Conservation (phyloP, 441 rosid species). For the Sinapis alba region DNA sequence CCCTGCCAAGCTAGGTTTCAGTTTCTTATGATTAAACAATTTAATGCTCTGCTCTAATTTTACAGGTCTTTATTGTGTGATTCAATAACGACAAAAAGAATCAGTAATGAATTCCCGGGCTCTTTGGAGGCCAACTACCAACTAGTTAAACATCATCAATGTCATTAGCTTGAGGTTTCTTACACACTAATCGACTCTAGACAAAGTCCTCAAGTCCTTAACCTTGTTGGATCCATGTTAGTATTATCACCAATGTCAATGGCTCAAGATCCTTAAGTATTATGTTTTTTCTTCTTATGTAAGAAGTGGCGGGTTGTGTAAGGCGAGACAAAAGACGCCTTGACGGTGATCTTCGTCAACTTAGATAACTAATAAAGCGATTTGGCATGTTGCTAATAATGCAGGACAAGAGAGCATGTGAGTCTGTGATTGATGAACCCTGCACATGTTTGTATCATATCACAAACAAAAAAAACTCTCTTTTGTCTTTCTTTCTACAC, state of each 20-base stretch:
- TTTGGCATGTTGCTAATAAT: slow-evolving; percentile 41
- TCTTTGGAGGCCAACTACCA: slow-evolving; percentile 27
- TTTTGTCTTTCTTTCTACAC: slow-evolving; percentile 27
- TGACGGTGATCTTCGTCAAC: slow-evolving; percentile 38
- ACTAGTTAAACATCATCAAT: slow-evolving; percentile 16
- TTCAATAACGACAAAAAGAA: slow-evolving; percentile 26
- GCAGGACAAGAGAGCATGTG: slow-evolving; percentile 35
- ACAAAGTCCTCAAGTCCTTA: background rate
- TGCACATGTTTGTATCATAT: slow-evolving; percentile 32
- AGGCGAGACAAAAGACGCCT: slow-evolving; percentile 14
- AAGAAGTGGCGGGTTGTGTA: background rate
- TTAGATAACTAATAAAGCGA: background rate
- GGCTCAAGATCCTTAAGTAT: too few species aligned
- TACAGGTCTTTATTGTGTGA: slow-evolving; percentile 9
- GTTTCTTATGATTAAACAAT: slow-evolving; percentile 10
- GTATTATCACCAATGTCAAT: too few species aligned
- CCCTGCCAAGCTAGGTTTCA: slow-evolving; percentile 32
- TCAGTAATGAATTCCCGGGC: background rate
- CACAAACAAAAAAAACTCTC: slow-evolving; percentile 18
- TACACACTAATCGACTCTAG: background rate
- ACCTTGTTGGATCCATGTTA: background rate
- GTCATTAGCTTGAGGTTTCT: background rate
- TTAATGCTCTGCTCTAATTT: slow-evolving; percentile 24
- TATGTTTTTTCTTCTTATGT: background rate
- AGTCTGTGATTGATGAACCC: slow-evolving; percentile 31